These are phyloP conservation scores for Coccomyxa sp. DNA, from an alignment of 139 green algal species.

Conservation along the genomic window DNA sequence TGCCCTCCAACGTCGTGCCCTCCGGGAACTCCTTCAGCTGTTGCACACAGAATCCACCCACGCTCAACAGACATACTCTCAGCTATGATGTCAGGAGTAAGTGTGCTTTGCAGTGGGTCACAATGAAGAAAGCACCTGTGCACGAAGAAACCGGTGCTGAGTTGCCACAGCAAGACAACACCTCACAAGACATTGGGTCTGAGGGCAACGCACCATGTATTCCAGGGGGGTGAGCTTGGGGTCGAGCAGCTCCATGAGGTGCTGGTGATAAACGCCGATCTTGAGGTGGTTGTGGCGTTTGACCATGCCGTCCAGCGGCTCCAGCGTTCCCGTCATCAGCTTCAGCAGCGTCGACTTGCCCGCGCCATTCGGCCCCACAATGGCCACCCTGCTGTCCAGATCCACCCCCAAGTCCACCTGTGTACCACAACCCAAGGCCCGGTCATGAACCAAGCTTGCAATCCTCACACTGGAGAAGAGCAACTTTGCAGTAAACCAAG, in stretches of 20 bases:
- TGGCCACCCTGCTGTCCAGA: slow-evolving; percentile 87
- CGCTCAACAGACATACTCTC: background rate
- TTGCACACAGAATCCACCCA: background rate
- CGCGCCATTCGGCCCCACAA: slow-evolving; percentile 87
- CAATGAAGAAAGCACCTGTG: background rate
- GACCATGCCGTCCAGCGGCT: slow-evolving; percentile 85
- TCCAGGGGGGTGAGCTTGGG: slow-evolving; percentile 65
- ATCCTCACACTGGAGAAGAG: background rate
- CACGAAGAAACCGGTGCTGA: background rate
- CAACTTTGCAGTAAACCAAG: background rate
- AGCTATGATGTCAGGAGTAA: background rate
- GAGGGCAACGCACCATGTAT: slow-evolving; percentile 54
- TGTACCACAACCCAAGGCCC: background rate
- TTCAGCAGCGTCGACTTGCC: slow-evolving; percentile 98
- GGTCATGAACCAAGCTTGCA: background rate
- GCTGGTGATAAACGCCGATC: slow-evolving; percentile 88
- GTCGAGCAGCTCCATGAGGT: slow-evolving; percentile 79
- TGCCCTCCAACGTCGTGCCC: slow-evolving; percentile 53
- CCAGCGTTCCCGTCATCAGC: slow-evolving; percentile 91
- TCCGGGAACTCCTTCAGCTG: slow-evolving; percentile 50
- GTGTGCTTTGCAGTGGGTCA: background rate
- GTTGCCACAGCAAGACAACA: background rate
- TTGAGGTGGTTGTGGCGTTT: slow-evolving; percentile 91
- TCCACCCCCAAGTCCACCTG: slow-evolving; percentile 93
- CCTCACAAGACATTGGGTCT: background rate